Percentiles rank a stretch among this genome's conserved stretches.
Conservation (phyloP, 805 yeast species). For the Lachancea cidri region DNA sequence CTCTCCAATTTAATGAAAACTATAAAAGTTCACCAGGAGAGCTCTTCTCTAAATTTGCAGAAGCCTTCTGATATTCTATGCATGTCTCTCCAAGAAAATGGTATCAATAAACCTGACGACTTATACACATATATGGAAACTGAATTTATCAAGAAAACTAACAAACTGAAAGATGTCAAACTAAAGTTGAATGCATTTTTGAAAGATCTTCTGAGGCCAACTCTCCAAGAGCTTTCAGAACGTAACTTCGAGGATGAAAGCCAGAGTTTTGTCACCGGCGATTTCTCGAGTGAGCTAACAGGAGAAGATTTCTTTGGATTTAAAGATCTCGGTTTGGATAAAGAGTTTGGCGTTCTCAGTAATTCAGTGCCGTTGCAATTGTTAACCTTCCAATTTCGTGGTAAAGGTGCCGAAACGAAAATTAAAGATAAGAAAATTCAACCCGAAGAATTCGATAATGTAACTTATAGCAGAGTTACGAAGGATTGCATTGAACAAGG, state of each 20-base stretch:
- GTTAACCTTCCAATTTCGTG: conserved; percentile 50
- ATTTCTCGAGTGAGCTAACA: conserved; percentile 75
- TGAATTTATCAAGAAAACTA: conserved; percentile 61
- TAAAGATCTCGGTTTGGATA: conserved; percentile 87
- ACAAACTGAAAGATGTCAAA: conserved; percentile 64
- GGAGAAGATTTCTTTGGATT: conserved; percentile 99
- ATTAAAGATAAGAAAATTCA: conserved; percentile 47
- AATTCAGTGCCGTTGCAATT: conserved; percentile 86
- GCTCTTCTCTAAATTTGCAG: conserved; percentile 37
- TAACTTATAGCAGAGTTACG: conserved; percentile 47
- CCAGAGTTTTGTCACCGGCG: conserved; percentile 92
- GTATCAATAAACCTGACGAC: conserved; percentile 73
- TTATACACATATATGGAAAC: conserved; percentile 71
- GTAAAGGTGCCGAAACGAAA: conserved; percentile 60
- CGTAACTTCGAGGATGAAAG: conserved; percentile 81
- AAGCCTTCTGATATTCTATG: conserved; percentile 43
- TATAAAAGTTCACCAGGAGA: conserved; percentile 65
- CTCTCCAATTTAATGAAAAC: conserved; percentile 69
- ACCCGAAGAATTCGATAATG: conserved; percentile 60
- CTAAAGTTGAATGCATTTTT: conserved; percentile 62
- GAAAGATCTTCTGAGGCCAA: conserved; percentile 79
- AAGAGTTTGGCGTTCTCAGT: conserved; percentile 80
- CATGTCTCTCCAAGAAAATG: conserved; percentile 74
- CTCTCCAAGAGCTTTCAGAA: conserved; percentile 65
- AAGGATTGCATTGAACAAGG: conserved; percentile 48